Evolutionary conservation across 1,284 basidiomycete species (phyloP).

Genomic region (Melampsora americana): DNA sequence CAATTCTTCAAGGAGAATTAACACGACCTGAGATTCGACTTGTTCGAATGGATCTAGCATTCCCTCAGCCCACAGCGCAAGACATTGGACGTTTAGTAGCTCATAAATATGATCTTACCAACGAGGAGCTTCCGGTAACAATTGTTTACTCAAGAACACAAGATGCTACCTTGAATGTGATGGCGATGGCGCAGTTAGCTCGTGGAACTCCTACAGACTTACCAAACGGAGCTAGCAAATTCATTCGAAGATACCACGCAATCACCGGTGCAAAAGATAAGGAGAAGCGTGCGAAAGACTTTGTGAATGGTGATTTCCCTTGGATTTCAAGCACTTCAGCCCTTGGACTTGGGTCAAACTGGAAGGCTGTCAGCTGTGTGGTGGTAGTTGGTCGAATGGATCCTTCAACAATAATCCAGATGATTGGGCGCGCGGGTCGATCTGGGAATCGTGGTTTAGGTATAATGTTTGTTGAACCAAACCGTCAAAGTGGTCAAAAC

Average conservation of each 20-base stretch:
- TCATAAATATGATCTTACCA: background rate
- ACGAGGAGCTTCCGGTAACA: background rate
- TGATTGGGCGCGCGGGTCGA: constrained; percentile 17
- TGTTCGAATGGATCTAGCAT: constrained; percentile 2
- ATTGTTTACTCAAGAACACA: constrained; percentile 4
- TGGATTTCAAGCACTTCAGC: background rate
- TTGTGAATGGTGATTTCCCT: background rate
- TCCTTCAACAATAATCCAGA: constrained; percentile 25
- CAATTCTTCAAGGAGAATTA: background rate
- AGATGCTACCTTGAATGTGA: background rate
- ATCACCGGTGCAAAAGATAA: background rate
- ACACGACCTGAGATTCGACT: constrained; percentile 6
- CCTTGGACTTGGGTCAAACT: constrained; percentile 10
- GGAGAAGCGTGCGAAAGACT: background rate
- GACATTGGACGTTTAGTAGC: background rate
- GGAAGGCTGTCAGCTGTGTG: constrained; percentile 9
- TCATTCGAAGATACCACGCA: background rate
- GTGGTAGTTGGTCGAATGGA: constrained; percentile 14
- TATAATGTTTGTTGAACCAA: background rate
- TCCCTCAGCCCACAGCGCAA: constrained; percentile 1
- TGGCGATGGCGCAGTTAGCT: background rate
- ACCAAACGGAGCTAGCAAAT: background rate
- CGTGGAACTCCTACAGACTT: background rate
- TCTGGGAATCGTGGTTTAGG: background rate
- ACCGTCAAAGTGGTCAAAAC: background rate